Evolutionary conservation across 306 rosid genomes (phyloP).

Genomic region (Rosa multiflora): DNA sequence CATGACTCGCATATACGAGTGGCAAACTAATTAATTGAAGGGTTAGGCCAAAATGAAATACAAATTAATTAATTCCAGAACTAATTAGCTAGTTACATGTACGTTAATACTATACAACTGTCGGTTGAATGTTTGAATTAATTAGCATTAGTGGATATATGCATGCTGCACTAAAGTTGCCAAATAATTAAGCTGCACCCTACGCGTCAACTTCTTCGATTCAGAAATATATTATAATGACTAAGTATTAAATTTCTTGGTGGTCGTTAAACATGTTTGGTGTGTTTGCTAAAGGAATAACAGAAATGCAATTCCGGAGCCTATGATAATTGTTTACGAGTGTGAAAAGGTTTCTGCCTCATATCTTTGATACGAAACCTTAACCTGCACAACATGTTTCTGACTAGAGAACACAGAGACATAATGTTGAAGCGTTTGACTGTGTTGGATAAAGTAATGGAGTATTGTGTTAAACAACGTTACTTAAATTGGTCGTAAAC

Average conservation of each 20-base stretch:
- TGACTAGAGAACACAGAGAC: neutral
- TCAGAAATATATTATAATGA: neutral
- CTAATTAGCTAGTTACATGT: neutral
- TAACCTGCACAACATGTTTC: neutral
- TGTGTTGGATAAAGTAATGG: neutral
- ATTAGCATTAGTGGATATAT: neutral
- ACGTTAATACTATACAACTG: neutral
- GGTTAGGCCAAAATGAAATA: too few species aligned
- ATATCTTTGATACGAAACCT: neutral
- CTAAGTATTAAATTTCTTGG: neutral
- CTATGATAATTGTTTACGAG: neutral
- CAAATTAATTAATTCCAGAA: neutral
- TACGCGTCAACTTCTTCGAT: neutral
- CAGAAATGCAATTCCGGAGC: neutral
- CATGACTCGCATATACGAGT: too few species aligned
- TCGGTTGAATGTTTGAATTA: neutral
- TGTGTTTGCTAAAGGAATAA: neutral
- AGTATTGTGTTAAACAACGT: neutral
- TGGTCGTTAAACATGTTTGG: slow-evolving; percentile 13
- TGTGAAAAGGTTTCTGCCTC: neutral
- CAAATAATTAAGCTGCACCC: neutral
- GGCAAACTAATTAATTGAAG: too few species aligned
- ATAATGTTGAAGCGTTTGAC: slow-evolving; percentile 1
- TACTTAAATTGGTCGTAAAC: neutral
- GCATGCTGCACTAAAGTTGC: neutral